These are phyloP conservation scores for Ceratobasidium sp. DNA, from an alignment of 1,284 basidiomycete genomes.

Conservation along the genomic window DNA sequence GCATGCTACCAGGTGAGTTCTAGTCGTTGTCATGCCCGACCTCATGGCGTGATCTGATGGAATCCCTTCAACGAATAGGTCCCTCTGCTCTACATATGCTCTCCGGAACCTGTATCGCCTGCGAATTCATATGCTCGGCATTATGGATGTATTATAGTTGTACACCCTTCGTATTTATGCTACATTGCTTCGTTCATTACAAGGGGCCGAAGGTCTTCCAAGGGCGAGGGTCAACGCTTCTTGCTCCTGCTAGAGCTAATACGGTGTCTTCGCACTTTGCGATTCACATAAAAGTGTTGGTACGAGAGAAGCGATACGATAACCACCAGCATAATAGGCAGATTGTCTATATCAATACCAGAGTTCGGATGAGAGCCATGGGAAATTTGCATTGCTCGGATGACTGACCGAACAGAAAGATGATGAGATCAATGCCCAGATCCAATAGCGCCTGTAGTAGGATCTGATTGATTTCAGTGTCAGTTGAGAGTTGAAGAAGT, in stretches of 20 bases:
- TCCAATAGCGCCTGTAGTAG: neutral
- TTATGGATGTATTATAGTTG: constrained; percentile 34
- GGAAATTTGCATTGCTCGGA: neutral
- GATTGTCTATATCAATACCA: constrained; percentile 1
- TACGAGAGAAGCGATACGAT: constrained; percentile 6
- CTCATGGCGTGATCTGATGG: neutral
- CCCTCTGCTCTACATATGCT: neutral
- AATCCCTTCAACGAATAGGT: neutral
- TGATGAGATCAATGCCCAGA: neutral
- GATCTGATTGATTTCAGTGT: neutral
- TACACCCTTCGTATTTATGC: constrained; percentile 36
- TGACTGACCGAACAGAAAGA: constrained; percentile 14
- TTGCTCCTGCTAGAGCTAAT: neutral
- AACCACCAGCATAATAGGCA: constrained; percentile 27
- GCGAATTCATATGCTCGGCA: neutral
- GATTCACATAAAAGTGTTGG: constrained; percentile 28
- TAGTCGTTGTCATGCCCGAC: neutral
- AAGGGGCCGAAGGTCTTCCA: neutral
- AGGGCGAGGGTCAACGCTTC: constrained; percentile 1
- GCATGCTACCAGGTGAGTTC: constrained; percentile 27
- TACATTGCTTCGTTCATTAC: neutral
- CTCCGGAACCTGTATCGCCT: constrained; percentile 10
- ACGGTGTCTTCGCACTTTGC: neutral
- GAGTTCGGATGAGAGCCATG: neutral
- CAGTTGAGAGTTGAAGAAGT: neutral